Evolutionary conservation across 768 basidiomycete genomes (phyloP).

Genomic region (Rhizopogon vesiculosus): DNA sequence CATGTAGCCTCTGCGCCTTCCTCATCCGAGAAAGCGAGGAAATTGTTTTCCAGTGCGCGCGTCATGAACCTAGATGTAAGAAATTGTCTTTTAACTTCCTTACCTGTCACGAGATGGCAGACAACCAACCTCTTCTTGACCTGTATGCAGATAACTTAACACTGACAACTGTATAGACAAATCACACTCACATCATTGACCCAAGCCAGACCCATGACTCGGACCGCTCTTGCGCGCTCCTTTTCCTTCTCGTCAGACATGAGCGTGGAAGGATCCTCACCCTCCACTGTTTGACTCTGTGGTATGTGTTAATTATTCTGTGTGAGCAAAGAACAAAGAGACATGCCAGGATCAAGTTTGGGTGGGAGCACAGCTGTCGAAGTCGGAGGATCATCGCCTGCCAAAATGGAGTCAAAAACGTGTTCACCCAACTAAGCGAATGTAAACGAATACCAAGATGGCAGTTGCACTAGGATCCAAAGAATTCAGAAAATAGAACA

Average conservation of each 20-base stretch:
- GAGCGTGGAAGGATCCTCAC: slow-evolving; percentile 47
- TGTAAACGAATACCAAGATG: not conserved
- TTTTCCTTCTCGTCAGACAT: slow-evolving; percentile 45
- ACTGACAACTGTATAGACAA: not conserved
- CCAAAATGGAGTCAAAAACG: slow-evolving; percentile 14
- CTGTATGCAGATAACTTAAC: slow-evolving; percentile 10
- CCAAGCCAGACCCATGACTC: slow-evolving; percentile 41
- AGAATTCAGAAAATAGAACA: not conserved
- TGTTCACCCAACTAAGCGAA: slow-evolving; percentile 30
- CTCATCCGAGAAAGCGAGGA: slow-evolving; percentile 44
- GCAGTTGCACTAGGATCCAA: not conserved
- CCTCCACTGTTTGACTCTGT: slow-evolving; percentile 39
- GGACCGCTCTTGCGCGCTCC: slow-evolving; percentile 50
- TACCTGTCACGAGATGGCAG: not conserved
- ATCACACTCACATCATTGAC: slow-evolving; percentile 13
- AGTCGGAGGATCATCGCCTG: slow-evolving; percentile 73
- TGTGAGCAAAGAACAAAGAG: not conserved
- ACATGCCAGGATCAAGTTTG: slow-evolving; percentile 61
- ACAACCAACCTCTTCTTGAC: slow-evolving; percentile 33
- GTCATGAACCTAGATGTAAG: slow-evolving; percentile 35
- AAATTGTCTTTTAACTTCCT: not conserved
- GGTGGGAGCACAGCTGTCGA: slow-evolving; percentile 71
- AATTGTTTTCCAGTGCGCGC: slow-evolving; percentile 40
- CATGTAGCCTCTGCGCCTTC: slow-evolving; percentile 46
- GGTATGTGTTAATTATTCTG: not conserved